Percentiles rank a stretch among this genome's conserved stretches.
Evolutionary conservation across 78 protist genomes (phyloP).

Genomic region (Dictyostelium firmibasis): DNA sequence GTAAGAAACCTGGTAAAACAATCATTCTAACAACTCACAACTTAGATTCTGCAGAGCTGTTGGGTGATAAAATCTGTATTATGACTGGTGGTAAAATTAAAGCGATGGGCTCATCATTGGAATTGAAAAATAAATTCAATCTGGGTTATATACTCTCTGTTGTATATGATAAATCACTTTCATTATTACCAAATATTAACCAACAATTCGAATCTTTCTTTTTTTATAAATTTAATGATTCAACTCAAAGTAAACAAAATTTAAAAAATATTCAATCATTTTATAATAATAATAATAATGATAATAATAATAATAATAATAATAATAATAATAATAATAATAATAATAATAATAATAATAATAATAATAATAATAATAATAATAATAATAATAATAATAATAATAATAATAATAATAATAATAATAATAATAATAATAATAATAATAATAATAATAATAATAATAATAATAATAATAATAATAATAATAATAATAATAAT

Average conservation of each 20-base stretch:
- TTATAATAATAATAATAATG: not conserved
- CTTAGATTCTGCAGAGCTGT: constrained; percentile 97
- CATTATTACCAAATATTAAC: not conserved
- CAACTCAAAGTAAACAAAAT: not conserved
- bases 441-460: too few relatives aligned
- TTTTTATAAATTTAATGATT: not conserved
- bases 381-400: not conserved
- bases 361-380: not conserved
- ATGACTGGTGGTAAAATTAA: constrained; percentile 86
- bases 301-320: not conserved
- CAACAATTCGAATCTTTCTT: not conserved
- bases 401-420: too few relatives aligned
- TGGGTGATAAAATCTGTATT: constrained; percentile 94
- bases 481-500: too few relatives aligned
- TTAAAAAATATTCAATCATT: not conserved
- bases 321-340: not conserved
- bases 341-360: not conserved
- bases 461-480: too few relatives aligned
- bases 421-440: too few relatives aligned
- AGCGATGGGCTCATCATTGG: constrained; percentile 83
- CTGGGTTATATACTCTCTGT: not conserved
- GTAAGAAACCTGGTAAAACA: constrained; percentile 54
- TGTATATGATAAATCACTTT: not conserved
- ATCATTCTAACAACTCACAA: constrained; percentile 91
- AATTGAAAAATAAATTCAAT: constrained; percentile 36